Base-by-base conservation (phyloP, 768 basidiomycete genomes). In the Tulasnella sp. region DNA sequence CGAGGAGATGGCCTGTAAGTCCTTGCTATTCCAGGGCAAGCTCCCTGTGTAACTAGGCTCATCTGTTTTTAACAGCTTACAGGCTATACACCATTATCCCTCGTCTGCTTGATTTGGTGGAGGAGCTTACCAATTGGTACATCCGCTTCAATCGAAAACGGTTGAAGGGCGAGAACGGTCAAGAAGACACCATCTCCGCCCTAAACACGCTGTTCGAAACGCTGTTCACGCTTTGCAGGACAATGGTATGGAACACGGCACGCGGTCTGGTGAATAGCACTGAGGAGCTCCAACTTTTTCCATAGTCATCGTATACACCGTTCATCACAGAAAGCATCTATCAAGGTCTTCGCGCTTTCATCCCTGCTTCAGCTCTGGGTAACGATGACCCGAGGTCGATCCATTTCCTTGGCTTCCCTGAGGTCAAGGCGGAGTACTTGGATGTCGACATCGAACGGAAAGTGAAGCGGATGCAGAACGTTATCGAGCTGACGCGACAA, bases 81-180 rank as follows among this genome's bases (percentile, higher is more conserved):
- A 81, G 94, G 64, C 80, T 99, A 13, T 98, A 98, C 74, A 98
- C 92, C 64, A 88, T 99, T 75, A 91, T 97, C 63, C 93, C 93
- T n/a, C 83, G 91, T 32, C 76, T 97, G 43, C 76, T 98, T 61
- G 86, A 88, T 64, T 83, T 99, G 60, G 80, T 99, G 29, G 91
- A 95, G 65, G 96, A 98, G 71, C 78, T 98, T 61, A 99, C 96
- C 21, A 99, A 99, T 70, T 97, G 94, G 93, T 99, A 99, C 73
- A 98, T 99, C 69, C 91, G 96, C 50, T 98, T 98, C 76, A 99
- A 99, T 73, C 84, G 96, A 45, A 86, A 85, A 65, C 81, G 96
- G 15, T 75, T 99, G 62, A 99, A 99, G 78, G 96, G 96, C 47
- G 89, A 95, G 70, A 86, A 91, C 66, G 88, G 95, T 2, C 77